Evolutionary conservation across 2,329 filamentous ascomycete genomes (phyloP).

Genomic region (Canariomyces notabilis): DNA sequence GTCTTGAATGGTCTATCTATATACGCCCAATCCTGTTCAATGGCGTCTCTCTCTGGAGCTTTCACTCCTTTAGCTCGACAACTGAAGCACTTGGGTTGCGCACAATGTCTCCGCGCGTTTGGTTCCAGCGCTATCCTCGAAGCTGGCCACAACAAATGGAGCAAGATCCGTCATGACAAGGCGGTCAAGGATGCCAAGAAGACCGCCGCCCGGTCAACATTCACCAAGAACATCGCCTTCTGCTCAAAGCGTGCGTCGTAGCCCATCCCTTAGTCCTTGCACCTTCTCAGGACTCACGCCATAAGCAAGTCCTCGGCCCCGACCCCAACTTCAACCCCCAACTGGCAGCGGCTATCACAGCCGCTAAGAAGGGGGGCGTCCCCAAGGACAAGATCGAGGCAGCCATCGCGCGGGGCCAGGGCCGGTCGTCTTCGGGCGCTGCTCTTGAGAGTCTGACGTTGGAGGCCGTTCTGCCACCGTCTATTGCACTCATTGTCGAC

Average conservation of each 20-base stretch:
- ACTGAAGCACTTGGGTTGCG: slow-evolving; percentile 34
- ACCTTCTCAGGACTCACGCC: slow-evolving; percentile 16
- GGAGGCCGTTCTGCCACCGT: slow-evolving; percentile 74
- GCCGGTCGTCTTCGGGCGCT: slow-evolving; percentile 67
- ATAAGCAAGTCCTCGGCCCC: slow-evolving; percentile 63
- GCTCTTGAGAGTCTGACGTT: slow-evolving; percentile 72
- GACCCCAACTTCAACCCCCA: slow-evolving; percentile 70
- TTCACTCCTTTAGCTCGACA: slow-evolving; percentile 15
- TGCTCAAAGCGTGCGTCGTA: slow-evolving; percentile 63
- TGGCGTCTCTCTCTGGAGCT: slow-evolving; percentile 19
- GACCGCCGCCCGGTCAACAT: slow-evolving; percentile 60
- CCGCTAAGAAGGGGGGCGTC: slow-evolving; percentile 78
- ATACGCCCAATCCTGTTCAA: background rate
- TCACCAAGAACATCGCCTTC: slow-evolving; percentile 68
- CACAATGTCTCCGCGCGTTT: slow-evolving; percentile 45
- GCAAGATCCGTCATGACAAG: slow-evolving; percentile 94
- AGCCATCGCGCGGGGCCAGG: slow-evolving; percentile 84
- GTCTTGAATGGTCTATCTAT: background rate
- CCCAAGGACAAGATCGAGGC: slow-evolving; percentile 80
- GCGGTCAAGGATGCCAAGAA: slow-evolving; percentile 78
- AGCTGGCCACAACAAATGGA: slow-evolving; percentile 89
- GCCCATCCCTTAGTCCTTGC: background rate
- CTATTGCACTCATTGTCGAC: slow-evolving; percentile 76
- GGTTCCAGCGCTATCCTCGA: slow-evolving; percentile 38
- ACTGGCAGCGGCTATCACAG: slow-evolving; percentile 65